phyloP scores from a whole-genome alignment of 495 filamentous ascomycete genomes.

The Aspergillus baeticus region DNA sequence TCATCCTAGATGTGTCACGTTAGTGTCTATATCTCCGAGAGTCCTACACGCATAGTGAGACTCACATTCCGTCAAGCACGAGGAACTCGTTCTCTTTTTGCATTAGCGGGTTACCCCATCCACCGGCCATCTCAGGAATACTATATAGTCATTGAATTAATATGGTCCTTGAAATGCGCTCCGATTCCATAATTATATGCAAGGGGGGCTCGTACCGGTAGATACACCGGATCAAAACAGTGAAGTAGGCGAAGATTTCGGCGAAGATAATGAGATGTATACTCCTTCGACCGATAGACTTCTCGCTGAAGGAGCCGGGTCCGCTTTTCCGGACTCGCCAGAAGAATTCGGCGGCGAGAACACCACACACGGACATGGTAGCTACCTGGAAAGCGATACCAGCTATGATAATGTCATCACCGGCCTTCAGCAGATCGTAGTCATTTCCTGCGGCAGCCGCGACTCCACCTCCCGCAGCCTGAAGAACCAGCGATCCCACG shows the following conservation, averaged over 20 bases:
- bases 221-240: slow-evolving; percentile 64
- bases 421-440: slow-evolving; percentile 6
- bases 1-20: slow-evolving; percentile 38
- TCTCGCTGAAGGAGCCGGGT: slow-evolving; percentile 25
- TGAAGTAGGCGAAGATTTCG: slow-evolving; percentile 55
- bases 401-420: slow-evolving; percentile 65
- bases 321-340: slow-evolving; percentile 39
- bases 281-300: slow-evolving; percentile 19
- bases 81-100: slow-evolving; percentile 64
- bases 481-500: slow-evolving; percentile 14
- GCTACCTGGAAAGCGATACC: slow-evolving; percentile 70
- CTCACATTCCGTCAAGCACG: slow-evolving; percentile 58
- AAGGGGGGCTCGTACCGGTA: slow-evolving; percentile 49
- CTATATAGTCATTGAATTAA: slow-evolving; percentile 6
- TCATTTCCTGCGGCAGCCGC: slow-evolving; percentile 29
- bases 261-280: slow-evolving; percentile 54
- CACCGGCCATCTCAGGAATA: slow-evolving; percentile 55
- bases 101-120: slow-evolving; percentile 68
- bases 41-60: slow-evolving; percentile 2
- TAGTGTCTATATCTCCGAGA: neutral
- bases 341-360: slow-evolving; percentile 50
- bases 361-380: slow-evolving; percentile 59
- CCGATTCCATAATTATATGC: too few relatives aligned
- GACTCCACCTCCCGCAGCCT: slow-evolving; percentile 18
- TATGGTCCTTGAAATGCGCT: neutral